Base-by-base conservation (phyloP, 2,329 filamentous ascomycete species). In the Lecanosticta acicola region DNA sequence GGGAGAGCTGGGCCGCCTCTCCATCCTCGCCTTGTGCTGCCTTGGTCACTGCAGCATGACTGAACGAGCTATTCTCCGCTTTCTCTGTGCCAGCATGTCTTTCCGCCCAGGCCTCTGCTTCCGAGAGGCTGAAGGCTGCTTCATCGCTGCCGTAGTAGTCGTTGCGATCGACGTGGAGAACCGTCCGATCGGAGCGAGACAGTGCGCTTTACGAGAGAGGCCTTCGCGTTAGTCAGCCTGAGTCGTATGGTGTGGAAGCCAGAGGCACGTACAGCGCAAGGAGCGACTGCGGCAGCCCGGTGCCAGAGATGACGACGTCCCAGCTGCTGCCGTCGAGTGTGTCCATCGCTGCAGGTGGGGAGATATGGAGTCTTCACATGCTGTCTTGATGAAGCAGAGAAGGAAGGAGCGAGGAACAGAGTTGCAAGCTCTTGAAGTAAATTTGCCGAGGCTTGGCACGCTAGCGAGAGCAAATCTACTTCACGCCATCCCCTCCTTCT, bases 131-230 rank as follows among this genome's bases (percentile, higher is more conserved):
- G 56, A 97, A 79, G 2, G 88, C 87, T 52, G 91, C 89, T 64
- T 95, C 88, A 32, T 83, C 67, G 43, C 85, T 86, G 59, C 91
- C 91, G 70, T 97, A 97, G 68, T 87, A 94, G 51, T 82, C 76
- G 70, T 94, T 90, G 53, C 79, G 78, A 65, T 97, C 91, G 64
- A 96, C 73, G 66, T 97, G 91, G 49, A 97, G 78, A 56, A 96
- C 80, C 60, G 87, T 93, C 75, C 94, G 94, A 64, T 83, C 84
- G 52, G 89, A 94, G 63, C 90, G 84, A 57, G 91, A 97, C 59
- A 97, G 78, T 61, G 91, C 85, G 77, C 91, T 97, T 77, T 56
- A 69, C 53, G 64, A 29, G 5, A 11, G 69, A 78, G 54, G 44
- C 37, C 57, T 61, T 84, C 41, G 70, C 68, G 82, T 88, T 79